Evolutionary conservation across 176 grass and related monocot species (phyloP), one percentile per base, ranked within the genome.

Genomic region (Eragrostis curvula): DNA sequence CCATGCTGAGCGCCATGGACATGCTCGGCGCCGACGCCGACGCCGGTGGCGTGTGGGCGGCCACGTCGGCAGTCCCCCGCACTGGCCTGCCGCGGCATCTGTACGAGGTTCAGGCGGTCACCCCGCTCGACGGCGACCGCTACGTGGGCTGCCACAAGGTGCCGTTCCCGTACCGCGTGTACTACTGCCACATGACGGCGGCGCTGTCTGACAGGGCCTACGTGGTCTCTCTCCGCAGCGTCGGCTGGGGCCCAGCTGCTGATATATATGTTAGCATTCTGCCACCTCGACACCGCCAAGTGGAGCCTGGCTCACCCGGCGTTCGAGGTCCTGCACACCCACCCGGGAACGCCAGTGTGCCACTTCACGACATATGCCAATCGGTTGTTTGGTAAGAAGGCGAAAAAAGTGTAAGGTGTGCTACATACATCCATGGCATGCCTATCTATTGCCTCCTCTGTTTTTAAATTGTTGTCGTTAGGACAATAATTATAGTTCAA

Each of bases 301-400:
- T 82, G 80, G 80, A 82, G 17, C 42, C 68, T 68, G 8, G 43
- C 25, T 3, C 42, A 82, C 20, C 68, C 68, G 12, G 56, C 68
- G 0, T 73, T 82, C 43, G 5, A 73, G 55, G 6, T 63, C 0
- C 20, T 84, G 6, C 10, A 0, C 7, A 75, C 58, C 23, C 16
- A 12, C 2, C 71, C 71, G 1, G 43, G 41, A 3, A 0, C 17
- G 18, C 52, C 68, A 12, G 68, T 72, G 42, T 71, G 67, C 67
- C 79, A 82, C 68, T 72, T 82, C 68, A 9, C 71, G 53, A 7
- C 67, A 1, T 60, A 61, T 13, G 79, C 24, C 9, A 27, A 81
- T 8, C 23, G 57, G 3, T 10, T 44, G 20, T 43, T 68, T 10
- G 24, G 3, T 28, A 14, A 5, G 59, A 28, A 62, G 59, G 11